Percentiles rank a stretch among this genome's conserved stretches.
Conservation (phyloP, 1,139 yeast genomes). For the Zhuliangozyma blackwelliae region DNA sequence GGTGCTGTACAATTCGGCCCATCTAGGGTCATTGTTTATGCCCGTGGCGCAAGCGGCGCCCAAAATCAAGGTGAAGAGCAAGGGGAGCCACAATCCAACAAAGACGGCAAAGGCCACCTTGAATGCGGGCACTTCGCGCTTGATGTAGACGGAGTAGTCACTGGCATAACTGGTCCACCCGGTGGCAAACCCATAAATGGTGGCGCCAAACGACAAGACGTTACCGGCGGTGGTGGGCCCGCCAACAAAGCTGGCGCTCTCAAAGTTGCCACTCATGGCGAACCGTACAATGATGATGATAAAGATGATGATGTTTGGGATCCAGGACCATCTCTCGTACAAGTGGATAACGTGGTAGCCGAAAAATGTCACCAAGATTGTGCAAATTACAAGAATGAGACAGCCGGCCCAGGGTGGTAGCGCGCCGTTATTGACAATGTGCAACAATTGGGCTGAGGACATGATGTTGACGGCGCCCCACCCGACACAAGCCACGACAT, state of each 20-base stretch:
- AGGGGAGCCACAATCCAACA: slow-evolving; percentile 62
- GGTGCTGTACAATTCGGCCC: slow-evolving; percentile 49
- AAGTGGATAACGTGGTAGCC: slow-evolving; percentile 80
- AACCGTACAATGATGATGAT: slow-evolving; percentile 75
- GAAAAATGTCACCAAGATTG: slow-evolving; percentile 74
- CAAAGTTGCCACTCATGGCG: slow-evolving; percentile 60
- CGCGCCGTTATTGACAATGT: slow-evolving; percentile 64
- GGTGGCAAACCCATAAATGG: slow-evolving; percentile 85
- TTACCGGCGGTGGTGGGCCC: slow-evolving; percentile 67
- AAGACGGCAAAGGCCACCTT: slow-evolving; percentile 63
- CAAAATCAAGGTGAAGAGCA: slow-evolving; percentile 67
- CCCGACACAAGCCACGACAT: slow-evolving; percentile 84
- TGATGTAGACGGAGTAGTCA: slow-evolving; percentile 88
- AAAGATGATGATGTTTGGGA: slow-evolving; percentile 72
- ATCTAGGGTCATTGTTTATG: slow-evolving; percentile 38
- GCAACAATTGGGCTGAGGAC: slow-evolving; percentile 81
- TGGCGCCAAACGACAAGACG: slow-evolving; percentile 80
- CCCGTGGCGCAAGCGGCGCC: slow-evolving; percentile 90
- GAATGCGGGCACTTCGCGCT: slow-evolving; percentile 50
- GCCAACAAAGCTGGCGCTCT: slow-evolving; percentile 40
- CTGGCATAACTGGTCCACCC: slow-evolving; percentile 96
- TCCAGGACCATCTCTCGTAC: slow-evolving; percentile 86
- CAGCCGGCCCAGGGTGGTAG: slow-evolving; percentile 94
- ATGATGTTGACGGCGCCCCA: slow-evolving; percentile 95
- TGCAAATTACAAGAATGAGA: slow-evolving; percentile 62